phyloP scores from a whole-genome alignment of 2,329 filamentous ascomycete species.

The Claviceps lovelessii region DNA sequence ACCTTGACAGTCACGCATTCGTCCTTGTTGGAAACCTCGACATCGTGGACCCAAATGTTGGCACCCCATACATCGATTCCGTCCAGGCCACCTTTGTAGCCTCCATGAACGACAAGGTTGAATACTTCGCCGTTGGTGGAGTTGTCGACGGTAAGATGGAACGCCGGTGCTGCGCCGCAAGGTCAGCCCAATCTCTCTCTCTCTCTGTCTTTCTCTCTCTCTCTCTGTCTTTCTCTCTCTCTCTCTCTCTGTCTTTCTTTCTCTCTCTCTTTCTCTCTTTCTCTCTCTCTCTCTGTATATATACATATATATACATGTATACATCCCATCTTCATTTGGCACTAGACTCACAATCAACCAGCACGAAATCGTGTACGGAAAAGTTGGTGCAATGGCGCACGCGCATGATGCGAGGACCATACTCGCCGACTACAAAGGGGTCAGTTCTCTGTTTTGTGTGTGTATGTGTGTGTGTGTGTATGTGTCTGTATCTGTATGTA shows the following conservation, averaged over 20 bases:
- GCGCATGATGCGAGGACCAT: not conserved
- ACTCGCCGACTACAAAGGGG: not conserved
- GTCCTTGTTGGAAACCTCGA: not conserved
- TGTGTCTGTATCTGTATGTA: not conserved
- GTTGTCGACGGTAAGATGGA: not conserved
- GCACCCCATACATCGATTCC: not conserved
- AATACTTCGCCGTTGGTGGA: not conserved
- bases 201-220: no score
- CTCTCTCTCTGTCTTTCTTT: no score
- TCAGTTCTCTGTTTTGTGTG: not conserved
- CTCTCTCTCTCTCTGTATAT: no score
- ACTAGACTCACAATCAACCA: not conserved
- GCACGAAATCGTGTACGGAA: not conserved
- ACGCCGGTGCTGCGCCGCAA: not conserved
- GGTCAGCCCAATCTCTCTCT: no score
- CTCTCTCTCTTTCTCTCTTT: no score
- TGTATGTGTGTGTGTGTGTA: not conserved
- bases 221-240: no score
- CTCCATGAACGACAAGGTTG: not conserved
- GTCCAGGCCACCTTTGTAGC: not conserved
- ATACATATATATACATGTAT: no score
- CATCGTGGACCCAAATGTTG: conserved; percentile 1
- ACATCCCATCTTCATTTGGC: no score
- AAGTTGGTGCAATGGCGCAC: not conserved
- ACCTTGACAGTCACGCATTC: conserved; percentile 2